Evolutionary conservation across 2,329 filamentous ascomycete genomes (phyloP).

Genomic region (Cladosporium sphaerospermum): DNA sequence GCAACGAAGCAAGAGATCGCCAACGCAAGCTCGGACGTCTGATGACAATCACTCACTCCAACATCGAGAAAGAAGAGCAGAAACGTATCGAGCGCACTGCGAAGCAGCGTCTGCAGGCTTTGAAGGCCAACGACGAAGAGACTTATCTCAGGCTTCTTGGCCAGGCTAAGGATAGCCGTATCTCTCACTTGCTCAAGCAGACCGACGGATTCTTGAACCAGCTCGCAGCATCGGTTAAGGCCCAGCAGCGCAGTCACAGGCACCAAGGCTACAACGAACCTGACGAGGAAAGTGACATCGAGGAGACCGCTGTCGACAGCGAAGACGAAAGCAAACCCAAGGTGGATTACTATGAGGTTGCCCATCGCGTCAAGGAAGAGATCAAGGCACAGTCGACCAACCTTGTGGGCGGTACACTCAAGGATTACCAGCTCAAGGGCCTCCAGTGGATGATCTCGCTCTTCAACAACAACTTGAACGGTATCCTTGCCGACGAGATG

Average conservation of each 20-base stretch:
- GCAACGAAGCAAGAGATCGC: constrained; percentile 62
- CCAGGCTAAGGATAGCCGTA: constrained; percentile 98
- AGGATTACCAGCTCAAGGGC: constrained; percentile 98
- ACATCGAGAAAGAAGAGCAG: constrained; percentile 98
- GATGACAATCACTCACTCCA: constrained; percentile 85
- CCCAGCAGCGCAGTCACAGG: constrained; percentile 73
- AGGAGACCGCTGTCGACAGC: constrained; percentile 62
- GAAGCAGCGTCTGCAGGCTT: constrained; percentile 97
- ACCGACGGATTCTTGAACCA: constrained; percentile 97
- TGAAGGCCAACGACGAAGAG: constrained; percentile 99
- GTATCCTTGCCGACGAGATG: constrained; percentile 98
- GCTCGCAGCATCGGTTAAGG: constrained; percentile 87
- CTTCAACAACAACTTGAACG: constrained; percentile 99
- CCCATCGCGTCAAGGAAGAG: constrained; percentile 91
- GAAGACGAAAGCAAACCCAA: constrained; percentile 63
- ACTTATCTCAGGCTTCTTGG: constrained; percentile 96
- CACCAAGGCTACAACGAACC: constrained; percentile 71
- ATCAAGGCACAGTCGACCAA: constrained; percentile 76
- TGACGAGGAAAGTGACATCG: constrained; percentile 58
- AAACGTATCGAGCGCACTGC: constrained; percentile 95
- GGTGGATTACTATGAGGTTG: constrained; percentile 98
- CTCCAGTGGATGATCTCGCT: constrained; percentile 99
- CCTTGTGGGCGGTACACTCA: constrained; percentile 83
- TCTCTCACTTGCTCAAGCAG: constrained; percentile 91
- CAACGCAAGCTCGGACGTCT: constrained; percentile 79